Base-by-base conservation (phyloP, 1,284 basidiomycete species). In the Trichosporon sp. region DNA sequence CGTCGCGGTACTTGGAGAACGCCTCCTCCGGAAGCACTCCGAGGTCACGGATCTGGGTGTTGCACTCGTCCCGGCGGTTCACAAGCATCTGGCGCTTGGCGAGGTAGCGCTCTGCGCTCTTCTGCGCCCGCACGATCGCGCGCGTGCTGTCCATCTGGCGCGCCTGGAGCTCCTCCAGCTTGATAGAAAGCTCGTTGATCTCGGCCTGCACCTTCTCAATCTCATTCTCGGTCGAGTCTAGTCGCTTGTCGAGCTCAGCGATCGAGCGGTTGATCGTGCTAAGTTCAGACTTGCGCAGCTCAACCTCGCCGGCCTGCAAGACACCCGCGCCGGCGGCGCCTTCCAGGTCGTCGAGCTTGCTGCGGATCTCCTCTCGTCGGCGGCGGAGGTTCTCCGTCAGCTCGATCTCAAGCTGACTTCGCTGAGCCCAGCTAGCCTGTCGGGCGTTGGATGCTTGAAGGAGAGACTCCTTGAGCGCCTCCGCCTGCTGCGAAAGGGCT, bases 21-120 rank as follows among this genome's bases (percentile, higher is more conserved):
- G 96, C 95, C 78, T 99, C 96, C 76, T 98, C 94, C 0, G 96
- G 95, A 25, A 99, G 81, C 1, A 97, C 93, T 59, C 96, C 96
- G 9, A 99, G 85, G 74, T 99, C 95, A 64, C 95, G 89, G 71
- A 99, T 96, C 74, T 90, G 93, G 69, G 91, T 87, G 75, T 92
- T 94, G 76, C 91, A 94, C 74, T 96, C 92, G 67, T 96, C 95
- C 75, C 92, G 92, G 60, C 94, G 87, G 54, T 85, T 85, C 19
- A 86, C 73, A 13, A 98, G 82, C 81, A 95, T 89, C 74, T 93
- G 89, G 49, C 89, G 86, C 80, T 98, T 98, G 44, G 91, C 88
- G 6, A 96, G 85, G 78, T 95, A 97, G 29, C 95, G 87, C 74
- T 99, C 95, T 0, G 93, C 91, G 70, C 87, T 91, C 84, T 98